Conservation (phyloP, 2,329 filamentous ascomycete species). For the Neonectria neomacrospora region DNA sequence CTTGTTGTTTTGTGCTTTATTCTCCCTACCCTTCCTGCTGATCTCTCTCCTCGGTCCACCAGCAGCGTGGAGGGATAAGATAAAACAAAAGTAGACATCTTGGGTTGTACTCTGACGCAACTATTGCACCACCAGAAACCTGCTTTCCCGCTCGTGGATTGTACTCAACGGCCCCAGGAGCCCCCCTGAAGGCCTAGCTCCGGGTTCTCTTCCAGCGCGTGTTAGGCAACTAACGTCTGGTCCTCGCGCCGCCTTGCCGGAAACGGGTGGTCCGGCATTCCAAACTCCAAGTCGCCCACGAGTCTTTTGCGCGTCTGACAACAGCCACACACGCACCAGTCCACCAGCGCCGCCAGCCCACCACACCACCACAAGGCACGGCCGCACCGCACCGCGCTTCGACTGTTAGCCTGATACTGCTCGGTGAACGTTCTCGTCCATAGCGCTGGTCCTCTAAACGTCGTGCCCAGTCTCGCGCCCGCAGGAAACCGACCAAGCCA, state of each 20-base stretch:
- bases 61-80: not conserved
- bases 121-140: conserved; percentile 29
- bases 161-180: not conserved
- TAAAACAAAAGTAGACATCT: conserved; percentile 10
- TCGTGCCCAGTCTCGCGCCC: conserved; percentile 39
- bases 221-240: conserved; percentile 16
- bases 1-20: not conserved
- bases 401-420: conserved; percentile 36
- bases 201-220: too few relatives aligned
- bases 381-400: conserved; percentile 17
- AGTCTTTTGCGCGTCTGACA: conserved; percentile 19
- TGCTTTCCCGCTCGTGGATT: conserved; percentile 1
- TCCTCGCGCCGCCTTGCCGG: conserved; percentile 13
- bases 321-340: conserved; percentile 14
- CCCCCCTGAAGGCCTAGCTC: not conserved
- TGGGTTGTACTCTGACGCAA: conserved; percentile 28
- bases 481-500: conserved; percentile 42
- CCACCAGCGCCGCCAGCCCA: conserved; percentile 7
- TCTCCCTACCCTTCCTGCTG: not conserved
- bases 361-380: conserved; percentile 28
- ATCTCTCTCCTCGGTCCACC: not conserved
- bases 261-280: conserved; percentile 22
- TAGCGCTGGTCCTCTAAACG: conserved; percentile 38
- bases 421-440: conserved; percentile 50
- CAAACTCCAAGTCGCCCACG: conserved; percentile 17